Evolutionary conservation across 768 basidiomycete species (phyloP), one percentile per base, ranked within the genome.

Genomic region (Tulasnella sp.): DNA sequence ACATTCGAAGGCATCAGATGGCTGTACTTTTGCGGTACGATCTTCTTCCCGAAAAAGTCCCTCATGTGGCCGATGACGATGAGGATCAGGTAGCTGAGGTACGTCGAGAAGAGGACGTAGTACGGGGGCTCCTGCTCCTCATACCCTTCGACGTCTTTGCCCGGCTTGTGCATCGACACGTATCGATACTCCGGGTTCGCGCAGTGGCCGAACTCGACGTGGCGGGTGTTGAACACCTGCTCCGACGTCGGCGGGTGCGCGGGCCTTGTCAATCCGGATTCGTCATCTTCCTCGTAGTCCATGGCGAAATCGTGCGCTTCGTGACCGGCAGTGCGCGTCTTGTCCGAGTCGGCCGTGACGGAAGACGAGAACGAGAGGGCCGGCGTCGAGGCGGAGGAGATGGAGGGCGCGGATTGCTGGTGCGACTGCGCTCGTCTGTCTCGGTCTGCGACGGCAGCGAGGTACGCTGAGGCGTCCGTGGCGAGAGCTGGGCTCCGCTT

Each of bases 181-280:
- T 89, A 88, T n/a, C 95, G 87, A 83, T 89, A 93, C 35, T 86
- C 86, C 80, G 93, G 90, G 81, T 95, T 91, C 35, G 89, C 90
- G 82, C 93, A 95, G 84, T 95, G 94, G 0, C 96, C 96, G 83
- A 96, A 98, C 85, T 98, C 96, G 35, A 93, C 89, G 85, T 99
- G 93, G 55, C 92, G 88, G 16, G 92, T 93, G 55, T 85, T 88
- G 83, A 92, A 93, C 39, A 91, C 87, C 82, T 94, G 91, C 82
- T 92, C 91, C 0, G 93, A 94, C 48, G 91, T 94, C 0, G 93
- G 93, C 2, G 93, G 90, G n/a, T 84, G 85, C 71, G 85, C 82
- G 23, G 92, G 92, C 75, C 89, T 86, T 10, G 89, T 83, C 69
- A 94, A 88, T 10, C 88, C 89, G 77, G 46, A 61, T 39, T 91